Percentiles rank a stretch among this genome's conserved stretches.
Evolutionary conservation across 169 alveolate genomes (phyloP).

Genomic region (Eimeria necatrix): DNA sequence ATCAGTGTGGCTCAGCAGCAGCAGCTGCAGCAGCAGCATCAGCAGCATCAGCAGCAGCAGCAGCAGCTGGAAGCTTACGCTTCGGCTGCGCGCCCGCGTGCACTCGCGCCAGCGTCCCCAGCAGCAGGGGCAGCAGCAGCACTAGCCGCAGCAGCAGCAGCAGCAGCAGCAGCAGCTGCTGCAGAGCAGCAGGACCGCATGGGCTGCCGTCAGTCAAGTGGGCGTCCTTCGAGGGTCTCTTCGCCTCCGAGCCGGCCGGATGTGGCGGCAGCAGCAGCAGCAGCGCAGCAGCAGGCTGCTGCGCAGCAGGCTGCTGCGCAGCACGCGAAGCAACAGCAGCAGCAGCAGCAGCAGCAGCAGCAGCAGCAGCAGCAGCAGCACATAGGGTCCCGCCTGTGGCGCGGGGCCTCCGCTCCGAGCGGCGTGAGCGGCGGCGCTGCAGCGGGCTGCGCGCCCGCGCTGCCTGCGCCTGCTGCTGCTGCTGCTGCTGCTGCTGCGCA

Average conservation of each 20-base stretch:
- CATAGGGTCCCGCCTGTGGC: background rate
- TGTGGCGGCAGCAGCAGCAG: slow-evolving; percentile 21
- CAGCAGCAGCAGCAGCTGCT: slow-evolving; percentile 58
- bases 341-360: slow-evolving; percentile 7
- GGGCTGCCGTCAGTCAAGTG: slow-evolving; percentile 58
- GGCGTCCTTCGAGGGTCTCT: slow-evolving; percentile 36
- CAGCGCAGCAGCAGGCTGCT: too few species aligned
- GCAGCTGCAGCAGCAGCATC: background rate
- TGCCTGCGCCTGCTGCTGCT: background rate
- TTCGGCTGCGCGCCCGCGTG: background rate
- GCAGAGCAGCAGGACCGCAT: slow-evolving; percentile 66
- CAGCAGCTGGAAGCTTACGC: background rate
- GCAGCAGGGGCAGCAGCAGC: slow-evolving; percentile 54
- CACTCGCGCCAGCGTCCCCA: background rate
- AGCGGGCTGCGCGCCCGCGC: too few species aligned
- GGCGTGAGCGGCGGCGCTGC: background rate
- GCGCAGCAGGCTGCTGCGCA: too few species aligned
- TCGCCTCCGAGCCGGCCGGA: background rate
- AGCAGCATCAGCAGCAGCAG: slow-evolving; percentile 24
- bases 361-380: background rate
- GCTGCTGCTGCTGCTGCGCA: slow-evolving; percentile 1
- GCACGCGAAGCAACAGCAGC: too few species aligned
- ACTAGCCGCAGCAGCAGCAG: slow-evolving; percentile 34
- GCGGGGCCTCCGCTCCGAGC: slow-evolving; percentile 29
- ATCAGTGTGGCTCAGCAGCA: background rate